Percentiles rank a stretch among this genome's conserved stretches.
Conservation (phyloP, 2,329 filamentous ascomycete species). For the Pseudocercospora ulei region DNA sequence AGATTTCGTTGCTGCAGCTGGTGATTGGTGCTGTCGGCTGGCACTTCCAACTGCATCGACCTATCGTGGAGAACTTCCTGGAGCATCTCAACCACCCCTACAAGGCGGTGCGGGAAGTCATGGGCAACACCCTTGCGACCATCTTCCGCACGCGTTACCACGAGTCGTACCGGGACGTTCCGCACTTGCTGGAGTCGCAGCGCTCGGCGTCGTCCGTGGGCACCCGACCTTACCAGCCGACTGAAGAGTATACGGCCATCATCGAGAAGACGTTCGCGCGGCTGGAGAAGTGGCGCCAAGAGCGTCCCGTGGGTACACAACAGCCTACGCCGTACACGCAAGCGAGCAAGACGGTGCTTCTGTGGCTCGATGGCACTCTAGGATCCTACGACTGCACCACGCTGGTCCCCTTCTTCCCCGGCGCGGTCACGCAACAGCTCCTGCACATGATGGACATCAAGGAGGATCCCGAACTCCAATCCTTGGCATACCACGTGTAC, state of each 20-base stretch:
- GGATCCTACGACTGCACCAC: constrained; percentile 88
- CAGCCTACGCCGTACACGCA: constrained; percentile 91
- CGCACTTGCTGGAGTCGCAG: constrained; percentile 65
- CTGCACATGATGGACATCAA: constrained; percentile 99
- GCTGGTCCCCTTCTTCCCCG: constrained; percentile 81
- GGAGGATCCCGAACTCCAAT: constrained; percentile 91
- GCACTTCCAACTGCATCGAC: constrained; percentile 87
- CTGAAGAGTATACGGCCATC: constrained; percentile 60
- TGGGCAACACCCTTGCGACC: constrained; percentile 76
- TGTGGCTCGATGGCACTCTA: constrained; percentile 87
- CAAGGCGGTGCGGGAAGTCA: constrained; percentile 90
- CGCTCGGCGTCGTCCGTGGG: constrained; percentile 72
- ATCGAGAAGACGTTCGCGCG: constrained; percentile 66
- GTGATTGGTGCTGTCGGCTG: constrained; percentile 80
- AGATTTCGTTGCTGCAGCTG: constrained; percentile 83
- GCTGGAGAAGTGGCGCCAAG: constrained; percentile 77
- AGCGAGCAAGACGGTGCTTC: constrained; percentile 86
- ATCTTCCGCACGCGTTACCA: constrained; percentile 89
- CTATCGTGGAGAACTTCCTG: constrained; percentile 81
- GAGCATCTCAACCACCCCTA: constrained; percentile 92
- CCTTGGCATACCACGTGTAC: constrained; percentile 91
- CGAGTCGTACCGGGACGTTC: constrained; percentile 78
- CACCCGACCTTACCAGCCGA: constrained; percentile 69
- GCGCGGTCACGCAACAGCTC: constrained; percentile 80
- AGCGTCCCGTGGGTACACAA: constrained; percentile 77